Conservation (phyloP, 441 rosid genomes). For the Viola pubescens region DNA sequence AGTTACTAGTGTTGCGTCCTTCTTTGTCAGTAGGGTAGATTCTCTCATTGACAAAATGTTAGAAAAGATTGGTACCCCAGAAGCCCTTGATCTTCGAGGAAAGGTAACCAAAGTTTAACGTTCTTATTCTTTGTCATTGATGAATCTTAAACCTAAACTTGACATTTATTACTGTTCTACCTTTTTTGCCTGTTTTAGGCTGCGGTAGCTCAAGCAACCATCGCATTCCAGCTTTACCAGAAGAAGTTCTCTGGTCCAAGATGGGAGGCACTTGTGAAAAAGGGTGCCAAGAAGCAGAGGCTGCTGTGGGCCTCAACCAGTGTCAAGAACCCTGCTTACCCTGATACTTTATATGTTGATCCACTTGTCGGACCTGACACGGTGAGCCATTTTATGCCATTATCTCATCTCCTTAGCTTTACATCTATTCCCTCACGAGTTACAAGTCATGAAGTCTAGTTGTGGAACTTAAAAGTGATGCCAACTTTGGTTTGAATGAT, state of each 20-base stretch:
- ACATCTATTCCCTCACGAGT: not conserved
- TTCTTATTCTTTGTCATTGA: not conserved
- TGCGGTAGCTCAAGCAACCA: constrained; percentile 93
- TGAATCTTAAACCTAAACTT: not conserved
- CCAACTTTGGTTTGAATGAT: constrained; percentile 3
- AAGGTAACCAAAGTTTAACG: constrained; percentile 40
- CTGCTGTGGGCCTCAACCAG: constrained; percentile 96
- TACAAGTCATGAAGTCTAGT: not conserved
- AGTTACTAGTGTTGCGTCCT: constrained; percentile 96
- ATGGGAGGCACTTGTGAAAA: constrained; percentile 91
- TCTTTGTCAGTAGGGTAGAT: constrained; percentile 96
- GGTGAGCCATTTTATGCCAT: constrained; percentile 32
- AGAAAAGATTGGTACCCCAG: constrained; percentile 85
- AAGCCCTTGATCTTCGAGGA: constrained; percentile 93
- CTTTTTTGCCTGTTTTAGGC: constrained; percentile 43
- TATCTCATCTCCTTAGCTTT: not conserved
- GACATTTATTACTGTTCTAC: constrained; percentile 1
- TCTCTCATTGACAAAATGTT: constrained; percentile 92
- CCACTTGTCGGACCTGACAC: constrained; percentile 98
- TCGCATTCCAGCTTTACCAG: constrained; percentile 91
- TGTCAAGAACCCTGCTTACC: constrained; percentile 86
- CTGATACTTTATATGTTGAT: constrained; percentile 79
- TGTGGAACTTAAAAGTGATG: not conserved
- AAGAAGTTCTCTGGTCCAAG: constrained; percentile 96
- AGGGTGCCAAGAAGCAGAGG: constrained; percentile 98